Percentiles rank a stretch among this genome's conserved stretches.
Evolutionary conservation across 1,284 basidiomycete species (phyloP).

Genomic region (Tremellales sp.): DNA sequence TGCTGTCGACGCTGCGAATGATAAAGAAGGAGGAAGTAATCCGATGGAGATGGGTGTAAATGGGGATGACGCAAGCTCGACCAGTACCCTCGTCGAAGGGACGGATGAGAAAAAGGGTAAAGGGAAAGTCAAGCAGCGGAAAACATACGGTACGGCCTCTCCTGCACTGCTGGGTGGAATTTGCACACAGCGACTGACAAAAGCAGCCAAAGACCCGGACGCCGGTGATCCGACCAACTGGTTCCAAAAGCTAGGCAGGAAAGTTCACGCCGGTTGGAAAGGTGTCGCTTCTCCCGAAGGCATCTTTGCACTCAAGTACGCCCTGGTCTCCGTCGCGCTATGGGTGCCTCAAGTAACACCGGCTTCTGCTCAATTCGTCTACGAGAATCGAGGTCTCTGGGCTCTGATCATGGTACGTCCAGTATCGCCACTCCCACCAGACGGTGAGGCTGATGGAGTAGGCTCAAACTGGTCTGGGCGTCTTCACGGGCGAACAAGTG

Average conservation of each 20-base stretch:
- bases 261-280: slow-evolving; percentile 17
- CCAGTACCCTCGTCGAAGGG: slow-evolving; percentile 8
- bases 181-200: slow-evolving; percentile 1
- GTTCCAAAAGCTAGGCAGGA: slow-evolving; percentile 32
- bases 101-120: slow-evolving; percentile 13
- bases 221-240: slow-evolving; percentile 38
- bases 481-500: slow-evolving; percentile 62
- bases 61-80: slow-evolving; percentile 10
- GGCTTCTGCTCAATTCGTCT: slow-evolving; percentile 48
- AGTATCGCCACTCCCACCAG: not conserved
- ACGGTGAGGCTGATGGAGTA: slow-evolving; percentile 3
- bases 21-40: slow-evolving; percentile 17
- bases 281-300: slow-evolving; percentile 34
- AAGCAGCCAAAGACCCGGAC: slow-evolving; percentile 38
- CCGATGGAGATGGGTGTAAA: slow-evolving; percentile 32
- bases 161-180: not conserved
- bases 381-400: slow-evolving; percentile 51
- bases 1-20: slow-evolving; percentile 37
- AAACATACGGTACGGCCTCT: slow-evolving; percentile 10
- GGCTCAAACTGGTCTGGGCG: slow-evolving; percentile 60
- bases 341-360: slow-evolving; percentile 57
- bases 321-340: slow-evolving; percentile 55
- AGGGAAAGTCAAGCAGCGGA: slow-evolving; percentile 10
- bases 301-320: slow-evolving; percentile 58
- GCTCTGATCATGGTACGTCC: slow-evolving; percentile 57